Conservation (phyloP, 352 stramenopile genomes). For the Phytophthora niederhauseri region DNA sequence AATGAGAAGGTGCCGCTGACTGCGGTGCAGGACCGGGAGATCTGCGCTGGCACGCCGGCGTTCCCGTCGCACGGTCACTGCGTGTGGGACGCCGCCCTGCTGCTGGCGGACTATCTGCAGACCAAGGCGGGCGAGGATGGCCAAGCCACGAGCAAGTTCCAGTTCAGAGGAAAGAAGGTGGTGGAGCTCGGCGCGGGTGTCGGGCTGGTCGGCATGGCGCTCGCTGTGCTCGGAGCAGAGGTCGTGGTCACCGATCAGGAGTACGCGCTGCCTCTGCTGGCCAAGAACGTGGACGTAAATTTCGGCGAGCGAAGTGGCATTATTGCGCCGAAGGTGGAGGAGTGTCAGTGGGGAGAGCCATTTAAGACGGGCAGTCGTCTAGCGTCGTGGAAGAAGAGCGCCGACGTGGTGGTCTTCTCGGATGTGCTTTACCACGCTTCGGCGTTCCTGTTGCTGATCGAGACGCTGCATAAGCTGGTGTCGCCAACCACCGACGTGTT, state of each 20-base stretch:
- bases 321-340: slow-evolving; percentile 32
- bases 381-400: slow-evolving; percentile 29
- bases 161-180: slow-evolving; percentile 34
- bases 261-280: slow-evolving; percentile 55
- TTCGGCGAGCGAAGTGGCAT: slow-evolving; percentile 20
- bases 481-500: slow-evolving; percentile 37
- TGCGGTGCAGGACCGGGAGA: slow-evolving; percentile 43
- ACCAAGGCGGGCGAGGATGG: slow-evolving; percentile 4
- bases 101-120: slow-evolving; percentile 58
- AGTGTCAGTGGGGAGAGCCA: slow-evolving; percentile 48
- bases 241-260: slow-evolving; percentile 57
- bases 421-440: slow-evolving; percentile 57
- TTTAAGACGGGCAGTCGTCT: slow-evolving; percentile 29
- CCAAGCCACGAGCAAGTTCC: slow-evolving; percentile 1
- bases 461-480: slow-evolving; percentile 40
- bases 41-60: slow-evolving; percentile 38
- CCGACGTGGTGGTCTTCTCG: slow-evolving; percentile 54
- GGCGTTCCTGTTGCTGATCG: slow-evolving; percentile 42
- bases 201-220: slow-evolving; percentile 54
- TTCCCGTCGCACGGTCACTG: slow-evolving; percentile 63
- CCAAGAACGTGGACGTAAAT: slow-evolving; percentile 54
- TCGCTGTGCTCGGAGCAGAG: slow-evolving; percentile 47
- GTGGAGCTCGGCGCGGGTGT: slow-evolving; percentile 58
- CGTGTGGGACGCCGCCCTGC: slow-evolving; percentile 61
- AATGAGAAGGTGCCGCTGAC: slow-evolving; percentile 26